These are phyloP conservation scores for Populus hybrid DNA, from an alignment of 441 rosid species.

Conservation along the genomic window DNA sequence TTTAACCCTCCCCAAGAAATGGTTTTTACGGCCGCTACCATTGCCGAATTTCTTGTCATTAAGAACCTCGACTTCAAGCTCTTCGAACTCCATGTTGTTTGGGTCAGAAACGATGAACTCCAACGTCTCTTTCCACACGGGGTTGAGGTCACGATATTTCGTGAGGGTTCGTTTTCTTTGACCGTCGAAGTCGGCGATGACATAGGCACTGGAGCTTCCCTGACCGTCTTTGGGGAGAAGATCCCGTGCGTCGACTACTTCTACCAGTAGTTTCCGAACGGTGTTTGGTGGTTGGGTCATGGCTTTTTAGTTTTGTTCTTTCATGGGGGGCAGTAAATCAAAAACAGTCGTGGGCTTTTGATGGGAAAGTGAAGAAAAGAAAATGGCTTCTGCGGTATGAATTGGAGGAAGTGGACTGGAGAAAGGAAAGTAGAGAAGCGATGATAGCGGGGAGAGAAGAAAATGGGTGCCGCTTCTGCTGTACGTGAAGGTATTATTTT, in stretches of 20 bases:
- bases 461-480: slow-evolving; percentile 11
- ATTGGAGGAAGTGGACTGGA: background rate
- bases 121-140: slow-evolving; percentile 79
- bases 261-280: slow-evolving; percentile 60
- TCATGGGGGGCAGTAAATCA: background rate
- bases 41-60: slow-evolving; percentile 73
- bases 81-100: slow-evolving; percentile 63
- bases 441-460: slow-evolving; percentile 33
- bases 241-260: slow-evolving; percentile 71
- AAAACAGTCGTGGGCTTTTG: background rate
- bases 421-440: slow-evolving; percentile 18
- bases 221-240: slow-evolving; percentile 89
- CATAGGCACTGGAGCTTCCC: slow-evolving; percentile 93
- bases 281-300: slow-evolving; percentile 50
- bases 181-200: slow-evolving; percentile 73
- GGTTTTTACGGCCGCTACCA: slow-evolving; percentile 80
- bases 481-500: slow-evolving; percentile 7
- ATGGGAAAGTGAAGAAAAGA: background rate
- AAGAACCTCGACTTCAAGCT: slow-evolving; percentile 73
- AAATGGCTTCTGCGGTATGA: background rate
- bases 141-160: slow-evolving; percentile 70
- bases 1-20: slow-evolving; percentile 85
- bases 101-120: slow-evolving; percentile 83
- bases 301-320: slow-evolving; percentile 27
- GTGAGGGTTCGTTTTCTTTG: slow-evolving; percentile 74